A percentile compares a stretch with the other conserved stretches of the same genome.
phyloP scores from a whole-genome alignment of 176 grass and related monocot species.

The Stipa capillata region DNA sequence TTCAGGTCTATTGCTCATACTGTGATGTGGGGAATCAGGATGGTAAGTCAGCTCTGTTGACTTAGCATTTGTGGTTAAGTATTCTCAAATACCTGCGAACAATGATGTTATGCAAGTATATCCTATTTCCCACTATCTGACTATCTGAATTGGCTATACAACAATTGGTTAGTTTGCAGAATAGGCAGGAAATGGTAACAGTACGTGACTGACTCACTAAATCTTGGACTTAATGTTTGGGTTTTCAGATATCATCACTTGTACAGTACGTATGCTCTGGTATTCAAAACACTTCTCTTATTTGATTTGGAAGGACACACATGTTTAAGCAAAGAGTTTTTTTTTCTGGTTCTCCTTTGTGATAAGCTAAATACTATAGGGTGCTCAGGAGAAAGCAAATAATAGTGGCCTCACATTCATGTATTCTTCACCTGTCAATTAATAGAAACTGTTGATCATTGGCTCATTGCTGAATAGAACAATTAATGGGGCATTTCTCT shows the following conservation, averaged over 20 bases:
- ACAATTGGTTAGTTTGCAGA: not conserved
- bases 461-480: too few relatives aligned
- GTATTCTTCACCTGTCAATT: too few relatives aligned
- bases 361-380: not conserved
- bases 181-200: not conserved
- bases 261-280: not conserved
- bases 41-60: not conserved
- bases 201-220: not conserved
- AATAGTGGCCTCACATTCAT: not conserved
- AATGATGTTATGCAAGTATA: not conserved
- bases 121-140: not conserved
- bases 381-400: not conserved
- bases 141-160: not conserved
- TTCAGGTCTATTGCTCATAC: not conserved
- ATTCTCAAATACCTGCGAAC: not conserved
- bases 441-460: too few relatives aligned
- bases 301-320: not conserved
- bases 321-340: not conserved
- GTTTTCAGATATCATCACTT: not conserved
- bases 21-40: not conserved
- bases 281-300: not conserved
- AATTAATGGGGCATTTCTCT: too few relatives aligned
- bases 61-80: not conserved
- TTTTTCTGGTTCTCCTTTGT: not conserved
- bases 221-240: not conserved